Evolutionary conservation across 2,329 filamentous ascomycete species (phyloP), one percentile per base, ranked within the genome.

Genomic region (Delphinella strobiligena): DNA sequence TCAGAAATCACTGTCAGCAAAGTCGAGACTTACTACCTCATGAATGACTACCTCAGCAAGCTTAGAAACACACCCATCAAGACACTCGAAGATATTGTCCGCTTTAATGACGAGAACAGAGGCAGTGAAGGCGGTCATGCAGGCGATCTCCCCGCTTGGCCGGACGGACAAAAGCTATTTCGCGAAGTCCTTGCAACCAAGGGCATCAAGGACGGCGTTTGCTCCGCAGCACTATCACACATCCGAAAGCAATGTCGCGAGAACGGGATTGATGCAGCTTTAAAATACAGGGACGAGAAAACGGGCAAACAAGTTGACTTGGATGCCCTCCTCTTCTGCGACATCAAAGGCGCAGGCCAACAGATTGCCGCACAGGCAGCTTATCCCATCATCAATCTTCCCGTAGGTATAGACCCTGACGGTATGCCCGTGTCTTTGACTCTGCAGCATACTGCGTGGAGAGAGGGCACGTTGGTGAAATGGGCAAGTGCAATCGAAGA

Each of bases 371-470:
- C 54, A 15, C 54, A 58, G 44, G 54, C 54, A 50, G 50, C 49
- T 10, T 58, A 58, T 32, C 54, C 54, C 2, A 50, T 58, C 12
- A 48, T 56, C 30, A 51, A 44, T 8, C 46, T 58, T 12, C 54
- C 54, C 2, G 49, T 56, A n/a, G 54, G 53, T 9, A 37, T 54
- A 1, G 54, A 55, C 34, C 32, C 48, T 1, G 48, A 67, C 3
- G 72, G 74, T 5, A 77, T 80, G 71, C 74, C 74, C 0, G 77
- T 75, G 45, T 75, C 75, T 1, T 54, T 81, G 18, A 73, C 66
- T 0, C 61, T 81, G 3, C 53, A 56, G 32, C 54, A 56, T 24
- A 49, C 48, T 4, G 52, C 53, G 2, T 56, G 53, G 53, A 43
- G 48, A 30, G 52, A 55, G 37, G 51, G 45, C 31, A 41, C 37